These are phyloP conservation scores for Silene conica DNA, from an alignment of 148 eudicot genomes.

Conservation along the genomic window DNA sequence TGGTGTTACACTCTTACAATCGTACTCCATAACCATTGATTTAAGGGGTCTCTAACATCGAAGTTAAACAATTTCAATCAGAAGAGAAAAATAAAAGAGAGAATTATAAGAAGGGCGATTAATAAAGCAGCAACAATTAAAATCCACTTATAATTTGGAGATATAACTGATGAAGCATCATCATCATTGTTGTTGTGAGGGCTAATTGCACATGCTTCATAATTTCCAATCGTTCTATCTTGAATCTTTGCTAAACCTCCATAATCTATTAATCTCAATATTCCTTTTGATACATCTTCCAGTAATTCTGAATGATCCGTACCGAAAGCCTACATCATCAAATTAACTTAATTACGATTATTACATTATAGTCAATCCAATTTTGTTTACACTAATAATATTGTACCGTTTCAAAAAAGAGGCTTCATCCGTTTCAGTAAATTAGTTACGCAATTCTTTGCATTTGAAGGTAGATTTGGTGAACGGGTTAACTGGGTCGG, in stretches of 20 bases:
- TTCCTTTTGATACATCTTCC: slow-evolving; percentile 11
- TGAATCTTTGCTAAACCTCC: slow-evolving; percentile 16
- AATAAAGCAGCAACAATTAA: neutral
- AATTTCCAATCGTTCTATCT: slow-evolving; percentile 17
- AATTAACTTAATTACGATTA: no score
- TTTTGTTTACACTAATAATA: no score
- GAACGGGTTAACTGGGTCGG: no score
- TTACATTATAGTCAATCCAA: no score
- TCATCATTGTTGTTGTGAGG: neutral
- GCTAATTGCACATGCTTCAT: slow-evolving; percentile 7
- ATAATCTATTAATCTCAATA: neutral
- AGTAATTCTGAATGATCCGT: neutral
- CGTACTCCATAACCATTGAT: no score
- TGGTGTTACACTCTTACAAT: no score
- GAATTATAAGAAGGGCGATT: neutral
- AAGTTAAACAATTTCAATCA: neutral
- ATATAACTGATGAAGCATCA: neutral
- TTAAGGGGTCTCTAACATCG: no score
- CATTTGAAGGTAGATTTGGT: no score
- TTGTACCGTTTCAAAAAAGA: no score
- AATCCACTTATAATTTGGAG: neutral
- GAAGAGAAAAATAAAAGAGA: neutral
- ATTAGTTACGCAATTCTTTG: no score
- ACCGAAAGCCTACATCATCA: neutral
- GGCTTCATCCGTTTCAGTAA: no score